phyloP scores from a whole-genome alignment of 2,329 filamentous ascomycete species.

The Phaeosphaeriaceae sp. region DNA sequence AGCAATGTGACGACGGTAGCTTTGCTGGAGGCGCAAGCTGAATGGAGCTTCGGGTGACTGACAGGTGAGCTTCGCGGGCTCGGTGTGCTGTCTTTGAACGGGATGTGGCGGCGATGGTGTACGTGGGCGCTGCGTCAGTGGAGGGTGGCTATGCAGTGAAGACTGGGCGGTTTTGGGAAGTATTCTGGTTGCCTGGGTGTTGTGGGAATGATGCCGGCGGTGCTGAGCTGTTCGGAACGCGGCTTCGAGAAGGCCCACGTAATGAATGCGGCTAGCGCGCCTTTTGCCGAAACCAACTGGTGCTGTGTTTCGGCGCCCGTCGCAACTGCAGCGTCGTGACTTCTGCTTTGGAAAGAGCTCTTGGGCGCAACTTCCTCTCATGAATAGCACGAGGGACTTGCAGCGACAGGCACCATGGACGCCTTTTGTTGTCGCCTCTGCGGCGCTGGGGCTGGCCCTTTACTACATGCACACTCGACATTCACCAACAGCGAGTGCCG shows the following conservation, averaged over 20 bases:
- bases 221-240: constrained; percentile 28
- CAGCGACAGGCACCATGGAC: constrained; percentile 30
- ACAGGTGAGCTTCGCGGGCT: constrained; percentile 22
- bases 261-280: constrained; percentile 20
- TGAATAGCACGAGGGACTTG: constrained; percentile 13
- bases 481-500: constrained; percentile 11
- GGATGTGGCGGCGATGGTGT: constrained; percentile 20
- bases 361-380: constrained; percentile 30
- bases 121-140: constrained; percentile 38
- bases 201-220: constrained; percentile 19
- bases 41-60: constrained; percentile 27
- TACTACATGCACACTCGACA: constrained; percentile 22
- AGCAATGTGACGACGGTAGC: constrained; percentile 7
- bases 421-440: constrained; percentile 24
- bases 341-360: constrained; percentile 25
- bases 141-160: constrained; percentile 38
- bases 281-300: constrained; percentile 38
- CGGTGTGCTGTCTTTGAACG: constrained; percentile 9
- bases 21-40: constrained; percentile 32
- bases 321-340: constrained; percentile 12
- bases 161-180: constrained; percentile 4
- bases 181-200: constrained; percentile 27
- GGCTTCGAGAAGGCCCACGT: constrained; percentile 45
- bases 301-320: constrained; percentile 18
- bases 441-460: constrained; percentile 29